Conservation (phyloP, 2,329 filamentous ascomycete genomes). For the Dothiorella sarmentorum region DNA sequence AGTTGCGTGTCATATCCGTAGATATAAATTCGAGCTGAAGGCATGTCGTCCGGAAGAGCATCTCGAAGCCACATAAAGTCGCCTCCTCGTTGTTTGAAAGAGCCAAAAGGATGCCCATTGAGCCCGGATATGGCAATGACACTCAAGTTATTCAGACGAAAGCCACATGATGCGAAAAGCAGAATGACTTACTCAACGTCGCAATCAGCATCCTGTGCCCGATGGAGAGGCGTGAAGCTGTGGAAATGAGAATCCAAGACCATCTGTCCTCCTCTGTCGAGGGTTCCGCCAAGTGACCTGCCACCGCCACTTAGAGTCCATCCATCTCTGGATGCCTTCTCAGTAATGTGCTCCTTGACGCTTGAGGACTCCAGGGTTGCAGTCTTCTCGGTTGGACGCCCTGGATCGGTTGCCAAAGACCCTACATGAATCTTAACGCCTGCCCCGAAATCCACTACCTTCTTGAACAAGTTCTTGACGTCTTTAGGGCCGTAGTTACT, state of each 20-base stretch:
- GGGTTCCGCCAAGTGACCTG: background rate
- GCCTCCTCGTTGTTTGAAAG: background rate
- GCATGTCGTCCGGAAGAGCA: background rate
- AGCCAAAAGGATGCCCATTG: background rate
- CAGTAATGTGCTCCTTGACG: background rate
- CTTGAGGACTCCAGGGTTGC: background rate
- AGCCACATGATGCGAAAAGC: background rate
- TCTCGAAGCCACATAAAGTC: background rate
- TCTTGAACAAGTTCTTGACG: background rate
- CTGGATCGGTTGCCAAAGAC: background rate
- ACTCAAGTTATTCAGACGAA: background rate
- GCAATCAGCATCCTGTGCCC: background rate
- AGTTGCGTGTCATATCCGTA: background rate
- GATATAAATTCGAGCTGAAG: background rate
- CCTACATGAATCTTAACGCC: background rate
- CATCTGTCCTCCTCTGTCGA: background rate
- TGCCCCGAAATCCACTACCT: background rate
- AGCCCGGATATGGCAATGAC: background rate
- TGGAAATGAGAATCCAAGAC: background rate
- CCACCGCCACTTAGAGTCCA: background rate
- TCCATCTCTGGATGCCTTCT: background rate
- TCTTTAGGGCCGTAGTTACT: background rate
- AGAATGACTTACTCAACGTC: background rate
- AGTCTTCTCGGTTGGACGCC: background rate
- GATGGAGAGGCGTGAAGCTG: background rate